Evolutionary conservation across 2,329 filamentous ascomycete genomes (phyloP).

Genomic region (Sporothrix protearum): DNA sequence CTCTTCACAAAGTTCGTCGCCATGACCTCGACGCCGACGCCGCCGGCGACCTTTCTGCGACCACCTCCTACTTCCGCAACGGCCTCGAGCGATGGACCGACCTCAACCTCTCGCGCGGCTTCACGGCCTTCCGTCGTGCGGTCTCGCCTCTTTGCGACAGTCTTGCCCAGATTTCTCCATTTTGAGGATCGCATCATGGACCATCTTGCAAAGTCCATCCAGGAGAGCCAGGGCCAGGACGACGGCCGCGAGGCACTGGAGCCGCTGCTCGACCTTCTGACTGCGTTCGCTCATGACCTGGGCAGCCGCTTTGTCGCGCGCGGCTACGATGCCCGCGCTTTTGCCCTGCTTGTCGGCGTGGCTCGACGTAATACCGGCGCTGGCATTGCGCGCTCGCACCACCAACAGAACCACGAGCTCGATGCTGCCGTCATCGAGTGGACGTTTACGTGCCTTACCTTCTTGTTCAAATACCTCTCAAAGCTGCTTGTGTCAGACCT

Average conservation of each 20-base stretch:
- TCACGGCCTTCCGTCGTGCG: slow-evolving; percentile 71
- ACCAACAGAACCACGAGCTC: slow-evolving; percentile 57
- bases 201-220: slow-evolving; percentile 68
- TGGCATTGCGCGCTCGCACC: slow-evolving; percentile 20
- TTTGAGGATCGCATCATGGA: slow-evolving; percentile 83
- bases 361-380: slow-evolving; percentile 42
- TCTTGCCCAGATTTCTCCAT: slow-evolving; percentile 88
- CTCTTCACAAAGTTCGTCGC: slow-evolving; percentile 81
- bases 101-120: slow-evolving; percentile 80
- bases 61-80: slow-evolving; percentile 82
- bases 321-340: slow-evolving; percentile 67
- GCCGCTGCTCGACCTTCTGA: slow-evolving; percentile 79
- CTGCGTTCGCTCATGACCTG: slow-evolving; percentile 91
- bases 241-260: slow-evolving; percentile 77
- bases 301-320: slow-evolving; percentile 76
- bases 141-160: slow-evolving; percentile 79
- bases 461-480: slow-evolving; percentile 95
- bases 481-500: slow-evolving; percentile 81
- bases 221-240: slow-evolving; percentile 46
- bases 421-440: slow-evolving; percentile 92
- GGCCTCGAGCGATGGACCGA: slow-evolving; percentile 86
- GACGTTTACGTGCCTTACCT: slow-evolving; percentile 91
- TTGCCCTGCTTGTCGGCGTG: slow-evolving; percentile 72
- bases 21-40: slow-evolving; percentile 63
- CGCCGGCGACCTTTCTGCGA: slow-evolving; percentile 68